Conservation (phyloP, 106 monocot genomes). For the Narthecium ossifragum region DNA sequence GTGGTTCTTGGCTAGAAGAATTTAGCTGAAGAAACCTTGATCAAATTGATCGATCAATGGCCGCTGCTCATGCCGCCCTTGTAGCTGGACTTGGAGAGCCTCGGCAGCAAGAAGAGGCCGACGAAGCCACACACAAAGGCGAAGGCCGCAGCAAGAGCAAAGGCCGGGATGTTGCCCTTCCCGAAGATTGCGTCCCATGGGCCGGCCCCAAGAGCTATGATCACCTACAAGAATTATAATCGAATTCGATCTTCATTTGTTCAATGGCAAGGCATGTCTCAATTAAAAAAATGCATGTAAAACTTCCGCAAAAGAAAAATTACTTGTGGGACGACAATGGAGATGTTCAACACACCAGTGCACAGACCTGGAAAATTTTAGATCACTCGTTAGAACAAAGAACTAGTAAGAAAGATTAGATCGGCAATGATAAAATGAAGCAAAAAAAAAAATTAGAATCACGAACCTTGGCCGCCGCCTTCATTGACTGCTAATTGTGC, state of each 20-base stretch:
- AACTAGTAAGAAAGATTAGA: background rate
- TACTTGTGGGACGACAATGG: slow-evolving; percentile 94
- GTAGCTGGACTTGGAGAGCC: slow-evolving; percentile 30
- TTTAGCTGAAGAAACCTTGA: too few relatives aligned
- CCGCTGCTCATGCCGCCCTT: slow-evolving; percentile 22
- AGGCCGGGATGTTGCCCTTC: slow-evolving; percentile 72
- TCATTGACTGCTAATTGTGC: slow-evolving; percentile 52
- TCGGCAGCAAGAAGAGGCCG: slow-evolving; percentile 49
- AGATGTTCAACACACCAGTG: slow-evolving; percentile 83
- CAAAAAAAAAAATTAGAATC: background rate
- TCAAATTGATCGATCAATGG: too few relatives aligned
- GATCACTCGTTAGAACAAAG: background rate
- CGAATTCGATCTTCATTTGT: background rate
- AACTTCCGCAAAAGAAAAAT: background rate
- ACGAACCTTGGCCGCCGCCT: slow-evolving; percentile 89
- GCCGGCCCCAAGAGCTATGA: slow-evolving; percentile 80
- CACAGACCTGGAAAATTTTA: slow-evolving; percentile 55
- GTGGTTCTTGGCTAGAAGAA: too few relatives aligned
- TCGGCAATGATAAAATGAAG: background rate
- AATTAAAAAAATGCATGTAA: background rate
- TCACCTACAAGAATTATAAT: slow-evolving; percentile 32
- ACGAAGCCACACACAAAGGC: slow-evolving; percentile 37
- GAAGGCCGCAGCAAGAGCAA: slow-evolving; percentile 53
- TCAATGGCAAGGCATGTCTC: background rate
- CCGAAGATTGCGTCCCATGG: slow-evolving; percentile 83